These are phyloP conservation scores for Physcomitrium patens DNA, from an alignment of 225 moss, liverwort and hornwort genomes.

Conservation along the genomic window DNA sequence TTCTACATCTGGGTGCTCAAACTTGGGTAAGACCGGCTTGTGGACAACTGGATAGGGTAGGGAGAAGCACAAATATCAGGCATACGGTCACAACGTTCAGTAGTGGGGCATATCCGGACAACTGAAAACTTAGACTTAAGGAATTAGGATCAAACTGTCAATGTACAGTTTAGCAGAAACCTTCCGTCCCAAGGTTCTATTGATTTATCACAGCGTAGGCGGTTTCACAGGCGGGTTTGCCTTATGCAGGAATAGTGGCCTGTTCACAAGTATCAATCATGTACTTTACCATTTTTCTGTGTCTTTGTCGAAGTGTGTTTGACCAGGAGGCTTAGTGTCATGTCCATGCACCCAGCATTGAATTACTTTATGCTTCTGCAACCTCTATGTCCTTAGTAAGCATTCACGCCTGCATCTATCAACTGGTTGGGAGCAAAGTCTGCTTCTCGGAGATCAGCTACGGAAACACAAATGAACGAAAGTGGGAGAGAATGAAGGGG, in stretches of 20 bases:
- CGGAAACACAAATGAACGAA: too few relatives aligned
- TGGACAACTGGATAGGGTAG: conserved; percentile 29
- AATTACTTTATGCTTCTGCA: too few relatives aligned
- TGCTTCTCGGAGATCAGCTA: too few relatives aligned
- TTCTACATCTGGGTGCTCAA: conserved; percentile 18
- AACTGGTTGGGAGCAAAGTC: too few relatives aligned
- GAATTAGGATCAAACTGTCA: conserved; percentile 33
- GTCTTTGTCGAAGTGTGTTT: neutral
- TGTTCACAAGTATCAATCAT: conserved; percentile 47
- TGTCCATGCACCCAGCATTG: too few relatives aligned
- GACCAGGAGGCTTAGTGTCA: too few relatives aligned
- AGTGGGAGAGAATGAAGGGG: too few relatives aligned
- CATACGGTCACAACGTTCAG: conserved; percentile 19
- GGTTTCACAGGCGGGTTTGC: conserved; percentile 10
- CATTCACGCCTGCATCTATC: too few relatives aligned
- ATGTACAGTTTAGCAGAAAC: conserved; percentile 37
- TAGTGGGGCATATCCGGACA: neutral
- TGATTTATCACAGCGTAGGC: conserved; percentile 32
- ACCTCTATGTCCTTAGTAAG: too few relatives aligned
- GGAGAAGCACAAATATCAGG: conserved; percentile 19
- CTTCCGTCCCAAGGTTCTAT: conserved; percentile 23
- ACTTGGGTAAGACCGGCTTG: conserved; percentile 17
- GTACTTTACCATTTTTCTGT: conserved; percentile 58
- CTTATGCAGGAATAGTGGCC: conserved; percentile 41
- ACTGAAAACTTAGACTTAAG: conserved; percentile 20